A percentile compares a stretch with the other conserved stretches of the same genome.
These are phyloP conservation scores for Wickerhamiella siamensis DNA, from an alignment of 805 yeast genomes.

Conservation along the genomic window DNA sequence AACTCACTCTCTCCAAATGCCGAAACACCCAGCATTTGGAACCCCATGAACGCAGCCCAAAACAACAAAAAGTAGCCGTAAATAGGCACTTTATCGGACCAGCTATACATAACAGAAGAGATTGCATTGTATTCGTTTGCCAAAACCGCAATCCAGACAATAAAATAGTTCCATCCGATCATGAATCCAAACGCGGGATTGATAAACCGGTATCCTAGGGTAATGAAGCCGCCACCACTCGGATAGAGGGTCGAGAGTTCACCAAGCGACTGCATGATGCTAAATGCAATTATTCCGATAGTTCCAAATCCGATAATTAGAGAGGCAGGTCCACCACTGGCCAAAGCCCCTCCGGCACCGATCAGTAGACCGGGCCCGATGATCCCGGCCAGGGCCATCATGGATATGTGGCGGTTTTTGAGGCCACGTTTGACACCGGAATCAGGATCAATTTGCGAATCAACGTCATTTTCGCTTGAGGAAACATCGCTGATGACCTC, in stretches of 20 bases:
- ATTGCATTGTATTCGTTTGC: slow-evolving; percentile 38
- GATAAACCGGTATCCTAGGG: slow-evolving; percentile 34
- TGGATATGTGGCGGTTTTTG: slow-evolving; percentile 53
- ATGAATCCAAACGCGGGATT: slow-evolving; percentile 36
- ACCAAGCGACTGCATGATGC: slow-evolving; percentile 41
- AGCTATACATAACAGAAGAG: slow-evolving; percentile 30
- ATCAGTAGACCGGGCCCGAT: slow-evolving; percentile 77
- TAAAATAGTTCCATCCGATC: slow-evolving; percentile 35
- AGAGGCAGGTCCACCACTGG: slow-evolving; percentile 38
- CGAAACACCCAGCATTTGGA: slow-evolving; percentile 37
- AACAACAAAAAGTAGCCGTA: slow-evolving; percentile 36
- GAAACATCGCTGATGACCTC: not conserved
- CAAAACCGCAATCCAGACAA: slow-evolving; percentile 35
- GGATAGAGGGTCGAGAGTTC: slow-evolving; percentile 44
- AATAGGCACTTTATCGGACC: slow-evolving; percentile 35
- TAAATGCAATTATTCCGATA: slow-evolving; percentile 37
- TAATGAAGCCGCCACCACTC: slow-evolving; percentile 38
- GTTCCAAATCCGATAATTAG: slow-evolving; percentile 35
- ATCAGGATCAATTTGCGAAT: slow-evolving; percentile 21
- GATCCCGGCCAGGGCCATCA: slow-evolving; percentile 75
- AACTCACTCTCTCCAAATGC: slow-evolving; percentile 53
- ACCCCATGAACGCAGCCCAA: slow-evolving; percentile 35
- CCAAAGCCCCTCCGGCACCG: slow-evolving; percentile 38
- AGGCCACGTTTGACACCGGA: slow-evolving; percentile 30
- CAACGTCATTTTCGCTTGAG: slow-evolving; percentile 1